phyloP scores from a whole-genome alignment of 495 filamentous ascomycete genomes.

The Tuber microsphaerosporum region DNA sequence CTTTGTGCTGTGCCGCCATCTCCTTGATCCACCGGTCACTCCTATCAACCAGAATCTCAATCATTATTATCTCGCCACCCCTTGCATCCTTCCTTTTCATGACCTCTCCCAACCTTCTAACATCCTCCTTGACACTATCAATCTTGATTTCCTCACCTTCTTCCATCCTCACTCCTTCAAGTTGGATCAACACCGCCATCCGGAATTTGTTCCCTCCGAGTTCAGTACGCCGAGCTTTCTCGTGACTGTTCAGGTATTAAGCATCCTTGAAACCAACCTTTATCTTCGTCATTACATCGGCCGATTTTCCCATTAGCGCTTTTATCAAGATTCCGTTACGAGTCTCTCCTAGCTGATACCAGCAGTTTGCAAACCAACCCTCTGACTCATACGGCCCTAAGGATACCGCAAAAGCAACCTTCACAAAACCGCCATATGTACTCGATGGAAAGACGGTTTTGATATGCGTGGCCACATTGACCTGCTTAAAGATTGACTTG shows the following conservation, averaged over 20 bases:
- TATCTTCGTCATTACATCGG: conserved; percentile 78
- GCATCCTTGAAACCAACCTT: conserved; percentile 90
- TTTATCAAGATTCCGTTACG: conserved; percentile 87
- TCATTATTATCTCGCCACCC: conserved; percentile 87
- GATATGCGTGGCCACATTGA: conserved; percentile 95
- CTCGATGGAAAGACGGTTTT: conserved; percentile 68
- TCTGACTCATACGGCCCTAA: conserved; percentile 89
- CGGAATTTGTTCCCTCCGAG: conserved; percentile 93
- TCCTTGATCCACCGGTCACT: conserved; percentile 76
- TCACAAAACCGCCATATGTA: conserved; percentile 62
- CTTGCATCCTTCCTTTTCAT: conserved; percentile 61
- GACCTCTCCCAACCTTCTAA: conserved; percentile 56
- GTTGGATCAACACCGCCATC: conserved; percentile 71
- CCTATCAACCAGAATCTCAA: conserved; percentile 70
- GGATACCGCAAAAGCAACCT: conserved; percentile 81
- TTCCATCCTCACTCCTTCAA: conserved; percentile 68
- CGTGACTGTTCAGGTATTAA: conserved; percentile 75
- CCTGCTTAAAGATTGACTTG: conserved; percentile 75
- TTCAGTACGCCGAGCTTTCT: conserved; percentile 65
- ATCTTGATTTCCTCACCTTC: conserved; percentile 45
- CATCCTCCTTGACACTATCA: conserved; percentile 61
- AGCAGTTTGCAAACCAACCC: conserved; percentile 97
- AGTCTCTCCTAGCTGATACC: conserved; percentile 84
- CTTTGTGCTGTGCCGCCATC: conserved; percentile 66
- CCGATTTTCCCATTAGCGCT: conserved; percentile 77